Conservation (phyloP, 441 rosid genomes). For the Hypseocharis bilobata region DNA sequence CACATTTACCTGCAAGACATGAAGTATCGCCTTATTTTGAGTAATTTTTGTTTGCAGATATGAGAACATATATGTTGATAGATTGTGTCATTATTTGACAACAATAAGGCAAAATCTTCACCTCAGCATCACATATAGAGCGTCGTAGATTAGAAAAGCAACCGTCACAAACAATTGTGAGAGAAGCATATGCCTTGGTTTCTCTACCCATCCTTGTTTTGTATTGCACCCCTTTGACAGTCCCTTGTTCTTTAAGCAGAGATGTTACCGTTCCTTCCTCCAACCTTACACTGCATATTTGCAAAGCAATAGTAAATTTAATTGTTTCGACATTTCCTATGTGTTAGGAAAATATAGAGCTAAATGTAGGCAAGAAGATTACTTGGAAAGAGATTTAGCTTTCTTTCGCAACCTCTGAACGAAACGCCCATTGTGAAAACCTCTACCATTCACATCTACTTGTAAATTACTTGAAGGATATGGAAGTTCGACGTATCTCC, state of each 20-base stretch:
- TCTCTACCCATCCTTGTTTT: constrained; percentile 16
- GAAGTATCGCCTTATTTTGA: neutral
- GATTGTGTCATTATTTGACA: neutral
- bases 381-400: constrained; percentile 7
- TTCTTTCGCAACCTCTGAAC: constrained; percentile 19
- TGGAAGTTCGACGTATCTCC: constrained; percentile 3
- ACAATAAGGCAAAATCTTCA: neutral
- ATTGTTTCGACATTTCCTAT: no score
- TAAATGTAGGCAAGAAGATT: no score
- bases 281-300: constrained; percentile 13
- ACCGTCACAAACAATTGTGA: constrained; percentile 14
- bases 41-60: neutral
- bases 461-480: constrained; percentile 12
- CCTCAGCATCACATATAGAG: constrained; percentile 12
- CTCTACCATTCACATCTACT: constrained; percentile 13
- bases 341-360: no score
- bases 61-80: neutral
- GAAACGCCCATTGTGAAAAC: constrained; percentile 18
- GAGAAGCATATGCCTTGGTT: constrained; percentile 13
- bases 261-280: constrained; percentile 24
- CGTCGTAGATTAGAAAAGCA: constrained; percentile 17
- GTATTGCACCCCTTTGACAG: constrained; percentile 23
- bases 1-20: constrained; percentile 15
- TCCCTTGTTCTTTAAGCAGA: constrained; percentile 21
- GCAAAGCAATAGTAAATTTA: no score